These are phyloP conservation scores for Suhomyces yuchorum DNA, from an alignment of 1,139 yeast genomes.

Conservation along the genomic window DNA sequence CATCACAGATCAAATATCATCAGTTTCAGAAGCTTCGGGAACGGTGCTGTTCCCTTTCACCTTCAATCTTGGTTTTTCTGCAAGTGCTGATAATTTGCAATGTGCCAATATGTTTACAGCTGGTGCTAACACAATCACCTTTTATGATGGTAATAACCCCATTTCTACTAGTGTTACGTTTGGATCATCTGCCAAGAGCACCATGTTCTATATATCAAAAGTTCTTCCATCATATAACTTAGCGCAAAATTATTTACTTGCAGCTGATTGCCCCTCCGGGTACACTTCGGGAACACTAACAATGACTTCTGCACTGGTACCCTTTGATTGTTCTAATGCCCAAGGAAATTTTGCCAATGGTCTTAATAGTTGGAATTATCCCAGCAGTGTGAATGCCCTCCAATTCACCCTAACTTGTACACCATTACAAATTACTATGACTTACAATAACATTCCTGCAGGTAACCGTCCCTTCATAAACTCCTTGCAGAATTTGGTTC, in stretches of 20 bases:
- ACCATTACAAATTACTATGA: constrained; percentile 14
- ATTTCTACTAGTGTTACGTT: too few relatives aligned
- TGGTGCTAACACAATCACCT: constrained; percentile 32
- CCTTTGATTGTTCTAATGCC: constrained; percentile 26
- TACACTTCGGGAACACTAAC: constrained; percentile 30
- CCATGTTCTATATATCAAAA: not conserved
- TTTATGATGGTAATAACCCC: constrained; percentile 29
- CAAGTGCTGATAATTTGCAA: constrained; percentile 21
- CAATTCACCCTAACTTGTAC: constrained; percentile 20
- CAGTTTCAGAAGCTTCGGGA: constrained; percentile 24
- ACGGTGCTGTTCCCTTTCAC: constrained; percentile 28
- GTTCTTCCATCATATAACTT: too few relatives aligned
- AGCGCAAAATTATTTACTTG: constrained; percentile 22
- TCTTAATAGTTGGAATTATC: constrained; percentile 28
- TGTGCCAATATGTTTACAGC: constrained; percentile 23
- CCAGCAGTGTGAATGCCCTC: constrained; percentile 14
- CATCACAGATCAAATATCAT: constrained; percentile 18
- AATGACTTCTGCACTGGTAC: constrained; percentile 13
- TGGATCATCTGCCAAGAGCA: too few relatives aligned
- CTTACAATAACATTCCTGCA: constrained; percentile 30
- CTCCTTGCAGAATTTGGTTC: not conserved
- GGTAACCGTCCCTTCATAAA: constrained; percentile 36
- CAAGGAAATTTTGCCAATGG: constrained; percentile 25
- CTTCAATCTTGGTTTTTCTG: constrained; percentile 31
- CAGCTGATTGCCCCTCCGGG: constrained; percentile 28